These are phyloP conservation scores for Gossypium mustelinum DNA, from an alignment of 345 rosid genomes.

Conservation along the genomic window DNA sequence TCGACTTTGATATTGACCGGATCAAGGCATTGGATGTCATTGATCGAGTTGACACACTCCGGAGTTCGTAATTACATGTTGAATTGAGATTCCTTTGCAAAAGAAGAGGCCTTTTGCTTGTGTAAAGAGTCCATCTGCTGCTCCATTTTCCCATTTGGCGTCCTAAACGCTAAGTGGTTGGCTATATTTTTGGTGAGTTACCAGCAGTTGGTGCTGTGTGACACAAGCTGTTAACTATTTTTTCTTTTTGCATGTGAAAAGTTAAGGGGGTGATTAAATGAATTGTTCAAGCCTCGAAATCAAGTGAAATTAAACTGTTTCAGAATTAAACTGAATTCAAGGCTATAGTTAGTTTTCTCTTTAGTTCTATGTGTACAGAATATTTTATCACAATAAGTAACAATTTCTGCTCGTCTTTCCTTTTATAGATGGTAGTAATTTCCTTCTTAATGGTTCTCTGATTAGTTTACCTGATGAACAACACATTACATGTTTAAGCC, in stretches of 20 bases:
- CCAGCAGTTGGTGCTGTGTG: slow-evolving; percentile 5
- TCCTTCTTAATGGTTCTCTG: background rate
- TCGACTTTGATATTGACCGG: slow-evolving; percentile 72
- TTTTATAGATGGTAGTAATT: background rate
- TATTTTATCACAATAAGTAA: slow-evolving; percentile 5
- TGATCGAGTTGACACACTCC: slow-evolving; percentile 79
- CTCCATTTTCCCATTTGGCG: slow-evolving; percentile 21
- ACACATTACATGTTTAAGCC: too few relatives aligned
- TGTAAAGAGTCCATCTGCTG: slow-evolving; percentile 14
- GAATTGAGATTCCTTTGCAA: background rate
- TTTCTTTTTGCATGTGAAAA: slow-evolving; percentile 14
- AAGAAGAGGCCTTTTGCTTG: background rate
- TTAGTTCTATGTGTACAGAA: slow-evolving; percentile 24
- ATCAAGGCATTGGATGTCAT: slow-evolving; percentile 84
- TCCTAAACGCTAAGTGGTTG: slow-evolving; percentile 1
- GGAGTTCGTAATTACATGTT: slow-evolving; percentile 34
- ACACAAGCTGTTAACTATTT: background rate
- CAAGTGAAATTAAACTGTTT: slow-evolving; percentile 7
- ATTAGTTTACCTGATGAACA: background rate
- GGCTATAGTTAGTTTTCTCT: slow-evolving; percentile 6
- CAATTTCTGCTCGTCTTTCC: background rate
- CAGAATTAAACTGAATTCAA: slow-evolving; percentile 11
- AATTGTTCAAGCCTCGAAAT: background rate
- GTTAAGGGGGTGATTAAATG: slow-evolving; percentile 4
- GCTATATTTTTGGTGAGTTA: background rate